These are phyloP conservation scores for Backusella westeae DNA, from an alignment of 192 early-diverging fungal genomes.

Conservation along the genomic window DNA sequence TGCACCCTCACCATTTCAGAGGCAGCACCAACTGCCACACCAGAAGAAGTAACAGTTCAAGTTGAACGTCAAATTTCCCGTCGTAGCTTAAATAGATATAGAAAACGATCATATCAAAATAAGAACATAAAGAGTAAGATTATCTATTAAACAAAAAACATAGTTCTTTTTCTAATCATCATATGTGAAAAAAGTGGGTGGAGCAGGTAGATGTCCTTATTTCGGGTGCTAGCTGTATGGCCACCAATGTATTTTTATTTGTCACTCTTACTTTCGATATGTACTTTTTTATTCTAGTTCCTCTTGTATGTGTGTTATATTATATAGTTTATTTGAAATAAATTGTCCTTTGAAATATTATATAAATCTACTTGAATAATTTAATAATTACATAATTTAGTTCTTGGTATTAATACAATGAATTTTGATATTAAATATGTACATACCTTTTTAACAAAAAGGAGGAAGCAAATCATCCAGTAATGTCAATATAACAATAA, in stretches of 20 bases:
- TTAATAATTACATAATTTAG: neutral
- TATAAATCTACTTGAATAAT: neutral
- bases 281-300: neutral
- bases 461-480: too few species aligned
- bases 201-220: too few species aligned
- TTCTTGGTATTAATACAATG: neutral
- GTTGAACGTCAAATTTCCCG: neutral
- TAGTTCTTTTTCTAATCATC: neutral
- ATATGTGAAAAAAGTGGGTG: too few species aligned
- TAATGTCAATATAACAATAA: too few species aligned
- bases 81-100: neutral
- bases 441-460: too few species aligned
- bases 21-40: neutral
- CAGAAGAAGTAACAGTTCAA: neutral
- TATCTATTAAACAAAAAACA: neutral
- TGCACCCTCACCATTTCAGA: neutral
- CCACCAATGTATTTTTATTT: neutral
- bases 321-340: neutral
- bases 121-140: neutral
- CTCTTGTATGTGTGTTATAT: neutral
- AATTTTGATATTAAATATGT: neutral
- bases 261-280: neutral
- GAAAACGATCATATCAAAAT: neutral
- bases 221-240: neutral
- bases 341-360: neutral